These are phyloP conservation scores for Grosmannia clavigera DNA, from an alignment of 2,329 filamentous ascomycete genomes.

Conservation along the genomic window DNA sequence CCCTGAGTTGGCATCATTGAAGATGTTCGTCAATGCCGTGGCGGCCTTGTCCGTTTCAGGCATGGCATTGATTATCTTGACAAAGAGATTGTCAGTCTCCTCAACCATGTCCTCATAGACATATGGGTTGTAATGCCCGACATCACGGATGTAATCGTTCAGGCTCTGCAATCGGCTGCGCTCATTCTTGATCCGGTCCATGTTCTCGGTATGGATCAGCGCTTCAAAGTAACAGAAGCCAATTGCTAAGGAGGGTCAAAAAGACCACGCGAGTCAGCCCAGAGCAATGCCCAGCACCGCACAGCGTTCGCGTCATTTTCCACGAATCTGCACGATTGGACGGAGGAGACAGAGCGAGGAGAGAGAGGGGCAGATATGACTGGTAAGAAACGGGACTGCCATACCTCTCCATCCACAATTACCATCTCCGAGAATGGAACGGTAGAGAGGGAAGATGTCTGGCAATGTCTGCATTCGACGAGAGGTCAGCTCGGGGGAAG, in stretches of 20 bases:
- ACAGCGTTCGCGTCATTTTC: no score
- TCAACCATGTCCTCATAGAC: constrained; percentile 77
- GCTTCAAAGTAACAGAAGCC: constrained; percentile 90
- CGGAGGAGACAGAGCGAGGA: neutral
- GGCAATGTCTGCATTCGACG: constrained; percentile 52
- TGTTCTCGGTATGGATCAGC: constrained; percentile 56
- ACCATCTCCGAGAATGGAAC: constrained; percentile 80
- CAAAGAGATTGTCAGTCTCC: constrained; percentile 57
- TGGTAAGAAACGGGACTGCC: constrained; percentile 18
- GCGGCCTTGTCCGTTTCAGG: constrained; percentile 45
- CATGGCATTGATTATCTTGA: constrained; percentile 47
- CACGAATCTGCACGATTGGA: no score
- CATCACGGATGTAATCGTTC: constrained; percentile 54
- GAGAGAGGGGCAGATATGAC: neutral
- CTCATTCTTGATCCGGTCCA: constrained; percentile 55
- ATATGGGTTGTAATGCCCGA: constrained; percentile 58
- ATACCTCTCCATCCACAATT: constrained; percentile 97
- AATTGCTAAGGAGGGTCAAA: constrained; percentile 47
- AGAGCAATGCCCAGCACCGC: no score
- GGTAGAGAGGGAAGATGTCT: constrained; percentile 74
- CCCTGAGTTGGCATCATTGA: constrained; percentile 60
- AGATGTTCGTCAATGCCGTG: constrained; percentile 45
- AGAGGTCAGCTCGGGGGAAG: neutral
- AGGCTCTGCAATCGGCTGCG: constrained; percentile 58
- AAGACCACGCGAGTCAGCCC: neutral